Percentiles rank a stretch among this genome's conserved stretches.
These are phyloP conservation scores for Globisporangium iwayamae DNA, from an alignment of 352 stramenopile species.

Conservation along the genomic window DNA sequence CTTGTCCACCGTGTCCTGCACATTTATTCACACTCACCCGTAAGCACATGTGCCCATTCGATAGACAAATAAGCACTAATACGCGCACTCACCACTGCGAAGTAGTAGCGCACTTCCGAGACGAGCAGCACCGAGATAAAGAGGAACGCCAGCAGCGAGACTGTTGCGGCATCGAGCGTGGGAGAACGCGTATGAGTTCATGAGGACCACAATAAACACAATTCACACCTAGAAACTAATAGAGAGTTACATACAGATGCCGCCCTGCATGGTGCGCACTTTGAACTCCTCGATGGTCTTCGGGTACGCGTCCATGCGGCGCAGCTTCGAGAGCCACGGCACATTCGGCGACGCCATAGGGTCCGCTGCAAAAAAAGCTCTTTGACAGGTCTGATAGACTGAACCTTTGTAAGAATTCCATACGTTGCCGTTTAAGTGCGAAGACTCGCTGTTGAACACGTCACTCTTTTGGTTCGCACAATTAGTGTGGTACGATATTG, in stretches of 20 bases:
- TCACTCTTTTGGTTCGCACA: neutral
- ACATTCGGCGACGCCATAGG: slow-evolving; percentile 7
- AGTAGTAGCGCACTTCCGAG: slow-evolving; percentile 79
- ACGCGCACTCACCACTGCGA: slow-evolving; percentile 34
- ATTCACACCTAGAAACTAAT: neutral
- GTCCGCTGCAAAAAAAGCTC: neutral
- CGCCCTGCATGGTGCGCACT: slow-evolving; percentile 77
- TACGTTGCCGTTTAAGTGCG: neutral
- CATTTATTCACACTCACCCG: neutral
- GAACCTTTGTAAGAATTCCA: neutral
- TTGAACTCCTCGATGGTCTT: slow-evolving; percentile 90
- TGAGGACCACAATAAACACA: neutral
- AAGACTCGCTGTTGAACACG: neutral
- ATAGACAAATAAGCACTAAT: neutral
- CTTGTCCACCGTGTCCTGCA: slow-evolving; percentile 76
- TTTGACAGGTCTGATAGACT: neutral
- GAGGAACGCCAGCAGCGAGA: slow-evolving; percentile 68
- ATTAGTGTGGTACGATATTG: no score
- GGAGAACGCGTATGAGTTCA: neutral
- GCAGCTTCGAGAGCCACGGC: slow-evolving; percentile 28
- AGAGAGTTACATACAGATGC: slow-evolving; percentile 47
- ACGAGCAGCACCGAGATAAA: slow-evolving; percentile 64
- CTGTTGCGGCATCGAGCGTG: slow-evolving; percentile 19
- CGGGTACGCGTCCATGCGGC: slow-evolving; percentile 71
- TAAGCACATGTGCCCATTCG: neutral